Base-by-base conservation (phyloP, 1,284 basidiomycete genomes). In the Austroboletus olivaceoglutinosus region DNA sequence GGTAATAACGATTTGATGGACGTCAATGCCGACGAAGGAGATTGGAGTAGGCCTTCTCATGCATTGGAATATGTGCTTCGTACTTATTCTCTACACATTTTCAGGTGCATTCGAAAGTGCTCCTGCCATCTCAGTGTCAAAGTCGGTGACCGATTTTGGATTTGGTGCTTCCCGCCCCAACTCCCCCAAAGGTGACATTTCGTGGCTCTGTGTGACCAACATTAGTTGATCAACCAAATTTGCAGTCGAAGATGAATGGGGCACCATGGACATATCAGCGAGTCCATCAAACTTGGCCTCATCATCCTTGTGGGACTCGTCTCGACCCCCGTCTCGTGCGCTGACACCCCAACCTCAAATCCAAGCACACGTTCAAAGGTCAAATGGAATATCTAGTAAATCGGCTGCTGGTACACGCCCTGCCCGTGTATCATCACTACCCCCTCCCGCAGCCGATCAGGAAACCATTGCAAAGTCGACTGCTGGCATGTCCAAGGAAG, bases 21-120 rank as follows among this genome's bases (percentile, higher is more conserved):
- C 60, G 84, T 97, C 10, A 86, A 93, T 64, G 92, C 89, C 1
- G 93, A 97, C 60, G 80, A 85, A 30, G 93, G 87, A 62, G 94
- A 97, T 66, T 97, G 94, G 94, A 89, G 91, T 90, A 63, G 64
- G 80, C 75, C 10, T 25, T 46, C 48, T 18, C 34, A n/a, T n/a
- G n/a, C 29, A 11, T 34, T 11, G 7, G 12, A 13, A 16, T 10
- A 10, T 33, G 6, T 40, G 15, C 22, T 22, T 27, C 12, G 21
- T 39, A 10, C 45, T 52, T 29, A 25, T 43, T 22, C 18, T 41
- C 53, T 22, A 36, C 40, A 42, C 8, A 10, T 38, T 37, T 37
- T 16, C 47, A 93, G 91, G 83, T 60, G 88, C 87, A n/a, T 94
- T 94, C 57, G 90, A 93, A 70, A 83, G 78, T 50, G 89, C 88